Evolutionary conservation across 345 rosid species (phyloP).

Genomic region (Arabis hirsuta): DNA sequence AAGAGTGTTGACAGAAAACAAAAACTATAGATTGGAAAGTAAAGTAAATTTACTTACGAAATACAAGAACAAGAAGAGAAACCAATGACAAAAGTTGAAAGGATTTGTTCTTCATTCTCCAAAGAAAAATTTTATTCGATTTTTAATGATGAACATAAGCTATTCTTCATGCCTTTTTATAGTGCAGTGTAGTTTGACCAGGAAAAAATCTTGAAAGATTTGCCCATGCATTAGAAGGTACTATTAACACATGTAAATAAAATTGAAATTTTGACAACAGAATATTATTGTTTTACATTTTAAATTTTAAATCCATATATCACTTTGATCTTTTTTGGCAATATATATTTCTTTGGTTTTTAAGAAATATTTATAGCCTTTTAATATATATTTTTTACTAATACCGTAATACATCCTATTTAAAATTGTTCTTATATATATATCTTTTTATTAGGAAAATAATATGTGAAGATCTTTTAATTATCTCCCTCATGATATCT

Average conservation of each 20-base stretch:
- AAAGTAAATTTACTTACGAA: slow-evolving; percentile 16
- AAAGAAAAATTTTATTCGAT: background rate
- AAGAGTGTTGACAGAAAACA: background rate
- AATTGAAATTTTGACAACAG: background rate
- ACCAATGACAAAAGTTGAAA: slow-evolving; percentile 25
- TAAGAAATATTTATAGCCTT: too few species aligned
- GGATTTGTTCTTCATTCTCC: slow-evolving; percentile 29
- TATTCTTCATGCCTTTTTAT: background rate
- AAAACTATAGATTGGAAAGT: background rate
- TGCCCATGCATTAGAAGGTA: background rate
- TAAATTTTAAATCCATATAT: too few species aligned
- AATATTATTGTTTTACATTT: too few species aligned
- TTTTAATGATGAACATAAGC: background rate
- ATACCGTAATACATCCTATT: too few species aligned
- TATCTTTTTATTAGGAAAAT: too few species aligned
- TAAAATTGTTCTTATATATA: too few species aligned
- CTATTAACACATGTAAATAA: background rate
- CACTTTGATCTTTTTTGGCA: too few species aligned
- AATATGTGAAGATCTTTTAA: too few species aligned
- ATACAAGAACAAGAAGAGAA: slow-evolving; percentile 24
- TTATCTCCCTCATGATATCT: too few species aligned
- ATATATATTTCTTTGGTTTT: too few species aligned
- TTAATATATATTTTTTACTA: too few species aligned
- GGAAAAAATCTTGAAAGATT: background rate
- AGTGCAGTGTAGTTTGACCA: slow-evolving; percentile 17